Base-by-base conservation (phyloP, 75 land plant species). In the Selaginella moellendorffii region DNA sequence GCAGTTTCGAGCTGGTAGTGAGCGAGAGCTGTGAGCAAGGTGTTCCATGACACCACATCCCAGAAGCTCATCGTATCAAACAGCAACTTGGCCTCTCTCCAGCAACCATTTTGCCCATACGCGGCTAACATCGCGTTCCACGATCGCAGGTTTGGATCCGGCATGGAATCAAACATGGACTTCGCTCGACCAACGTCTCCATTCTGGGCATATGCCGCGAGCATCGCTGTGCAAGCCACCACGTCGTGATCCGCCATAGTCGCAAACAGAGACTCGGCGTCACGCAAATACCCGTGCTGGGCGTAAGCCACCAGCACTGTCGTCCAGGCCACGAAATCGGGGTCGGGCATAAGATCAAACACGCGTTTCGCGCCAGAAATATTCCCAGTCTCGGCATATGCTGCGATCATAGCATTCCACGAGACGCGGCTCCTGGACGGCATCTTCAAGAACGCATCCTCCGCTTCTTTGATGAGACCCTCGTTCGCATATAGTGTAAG, bases 401-500 rank as follows among this genome's bases (percentile, higher is more conserved):
- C 59, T 9, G 59, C 59, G 2, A 56, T 8, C 24, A 56, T 21
- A 21, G 59, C 59, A 56, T 56, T 56, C 59, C 59, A 56, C 5
- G 59, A 56, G 8, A 19, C 24, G 5, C 21, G 19, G 25, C 59
- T 56, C 59, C 19, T 56, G 19, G 19, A 2, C 8, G 59, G 59
- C 59, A 56, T 56, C 8, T 19, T 2, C n/a, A 8, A 25, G 59
- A 56, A 56, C 5, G n/a, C 17, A 21, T 5, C 8, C 23, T 21
- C 23, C 5, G 59, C 59, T n/a, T 56, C 59, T 21, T 19, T 8
- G n/a, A 56, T 21, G 21, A 21, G n/a, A 2, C 59, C 59, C 5
- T 56, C 9, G 5, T 56, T 19, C 8, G 59, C 59, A 21, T 8
- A 56, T 21, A 19, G 17, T 9, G 59, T 21, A 21, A 25, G 19